phyloP scores from a whole-genome alignment of 768 basidiomycete genomes.

The Amanita molliuscula region DNA sequence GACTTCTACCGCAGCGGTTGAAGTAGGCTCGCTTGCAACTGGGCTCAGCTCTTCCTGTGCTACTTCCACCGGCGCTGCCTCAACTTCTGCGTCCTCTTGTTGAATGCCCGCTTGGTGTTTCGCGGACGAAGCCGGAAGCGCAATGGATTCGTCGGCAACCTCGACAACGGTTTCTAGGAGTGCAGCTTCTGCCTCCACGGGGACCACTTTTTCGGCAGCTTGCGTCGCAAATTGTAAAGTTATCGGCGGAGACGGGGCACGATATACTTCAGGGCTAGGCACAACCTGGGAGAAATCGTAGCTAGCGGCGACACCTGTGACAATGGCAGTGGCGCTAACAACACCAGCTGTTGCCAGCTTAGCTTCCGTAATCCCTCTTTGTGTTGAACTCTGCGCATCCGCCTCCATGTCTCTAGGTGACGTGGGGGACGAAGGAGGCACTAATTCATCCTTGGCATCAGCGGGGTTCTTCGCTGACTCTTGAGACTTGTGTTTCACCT shows the following conservation, averaged over 20 bases:
- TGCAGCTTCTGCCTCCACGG: background rate
- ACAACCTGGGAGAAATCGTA: background rate
- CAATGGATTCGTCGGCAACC: constrained; percentile 1
- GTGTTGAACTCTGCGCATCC: background rate
- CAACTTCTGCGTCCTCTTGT: constrained; percentile 1
- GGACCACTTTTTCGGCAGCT: background rate
- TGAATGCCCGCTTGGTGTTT: background rate
- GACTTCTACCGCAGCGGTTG: background rate
- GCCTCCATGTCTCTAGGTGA: background rate
- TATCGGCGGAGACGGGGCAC: background rate
- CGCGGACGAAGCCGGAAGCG: background rate
- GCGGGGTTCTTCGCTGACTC: constrained; percentile 7
- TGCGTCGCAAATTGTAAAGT: background rate
- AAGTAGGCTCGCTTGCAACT: background rate
- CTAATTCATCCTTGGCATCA: background rate
- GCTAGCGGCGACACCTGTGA: background rate
- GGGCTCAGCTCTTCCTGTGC: constrained; percentile 1
- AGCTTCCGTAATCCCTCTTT: background rate
- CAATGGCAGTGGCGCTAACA: background rate
- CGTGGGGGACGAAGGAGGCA: background rate
- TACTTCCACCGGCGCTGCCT: constrained; percentile 1
- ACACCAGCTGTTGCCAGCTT: background rate
- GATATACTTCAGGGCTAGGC: background rate
- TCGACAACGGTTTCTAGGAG: constrained; percentile 4
- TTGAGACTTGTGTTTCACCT: constrained; percentile 9